A percentile compares a stretch with the other conserved stretches of the same genome.
Evolutionary conservation across 768 basidiomycete genomes (phyloP).

Genomic region (Pleurotus cornucopiae): DNA sequence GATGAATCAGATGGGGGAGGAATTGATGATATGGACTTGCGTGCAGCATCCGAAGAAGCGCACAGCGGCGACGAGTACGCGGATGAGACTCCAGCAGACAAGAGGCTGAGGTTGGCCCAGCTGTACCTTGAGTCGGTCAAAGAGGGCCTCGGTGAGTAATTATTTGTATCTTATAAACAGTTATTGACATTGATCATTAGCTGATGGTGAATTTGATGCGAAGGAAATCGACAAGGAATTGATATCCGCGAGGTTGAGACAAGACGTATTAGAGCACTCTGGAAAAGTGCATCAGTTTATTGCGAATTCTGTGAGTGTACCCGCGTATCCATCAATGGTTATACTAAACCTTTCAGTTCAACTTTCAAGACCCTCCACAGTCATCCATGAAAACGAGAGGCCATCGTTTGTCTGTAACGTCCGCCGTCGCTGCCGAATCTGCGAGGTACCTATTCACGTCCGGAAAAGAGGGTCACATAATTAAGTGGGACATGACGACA

Average conservation of each 20-base stretch:
- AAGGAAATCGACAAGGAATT: constrained; percentile 93
- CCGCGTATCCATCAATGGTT: background rate
- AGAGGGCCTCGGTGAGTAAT: constrained; percentile 57
- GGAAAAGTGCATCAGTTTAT: constrained; percentile 84
- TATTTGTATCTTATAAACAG: no score
- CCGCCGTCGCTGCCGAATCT: constrained; percentile 72
- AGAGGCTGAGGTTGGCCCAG: constrained; percentile 85
- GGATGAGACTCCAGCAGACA: constrained; percentile 89
- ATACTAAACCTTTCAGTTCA: constrained; percentile 38
- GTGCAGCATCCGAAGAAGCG: constrained; percentile 48
- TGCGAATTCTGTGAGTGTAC: constrained; percentile 57
- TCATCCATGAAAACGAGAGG: constrained; percentile 59
- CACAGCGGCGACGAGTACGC: constrained; percentile 81
- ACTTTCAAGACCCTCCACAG: constrained; percentile 45
- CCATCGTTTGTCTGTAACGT: constrained; percentile 78
- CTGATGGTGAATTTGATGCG: constrained; percentile 91
- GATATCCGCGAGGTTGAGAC: constrained; percentile 84
- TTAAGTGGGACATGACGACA: constrained; percentile 74
- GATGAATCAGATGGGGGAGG: constrained; percentile 29
- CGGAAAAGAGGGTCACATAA: constrained; percentile 87
- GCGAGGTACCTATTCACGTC: constrained; percentile 78
- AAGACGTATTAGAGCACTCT: constrained; percentile 87
- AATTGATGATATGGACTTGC: constrained; percentile 62
- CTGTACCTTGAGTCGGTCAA: constrained; percentile 86
- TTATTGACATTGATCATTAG: constrained; percentile 24